Evolutionary conservation across 441 rosid species (phyloP), one percentile per base, ranked within the genome.

Genomic region (Croton laevigatus): DNA sequence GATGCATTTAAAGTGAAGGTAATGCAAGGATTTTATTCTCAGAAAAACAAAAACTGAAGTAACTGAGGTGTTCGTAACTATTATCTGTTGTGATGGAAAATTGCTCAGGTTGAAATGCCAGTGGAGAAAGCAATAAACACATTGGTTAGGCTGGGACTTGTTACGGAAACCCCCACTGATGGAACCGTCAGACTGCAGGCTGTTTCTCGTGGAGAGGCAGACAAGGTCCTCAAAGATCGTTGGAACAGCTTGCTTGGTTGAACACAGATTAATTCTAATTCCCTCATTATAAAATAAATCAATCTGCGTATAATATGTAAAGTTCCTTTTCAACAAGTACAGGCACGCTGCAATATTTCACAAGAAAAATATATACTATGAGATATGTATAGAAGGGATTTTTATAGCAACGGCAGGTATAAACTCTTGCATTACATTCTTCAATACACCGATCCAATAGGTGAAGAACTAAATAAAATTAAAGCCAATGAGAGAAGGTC

Each of bases 21-120:
- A 75, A 71, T 53, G 0, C 2, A 12, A 22, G 59, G 61, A 57
- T 14, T 27, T 27, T 27, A 5, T 37, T 57, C 60, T 27, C 16
- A 23, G 3, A 23, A 23, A 27, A 9, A 54, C 1, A 19, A 53
- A 49, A 52, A 52, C 8, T 52, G 20, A 1, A 52, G 22, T 17
- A 7, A n/a, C 19, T 37, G 66, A 27, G 34, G 12, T 34, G 13
- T 45, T 51, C 23, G 51, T 63, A 22, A 19, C 72, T 16, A 32
- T 65, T 63, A 38, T 23, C 59, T 12, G 62, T 27, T 12, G 59
- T 59, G 14, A 52, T 68, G 71, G 66, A 63, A 37, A 61, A 63
- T 48, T 76, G 79, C 85, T 27, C 32, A 93, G 97, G 97, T 91
- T 20, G 94, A 94, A 75, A 88, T 94, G 96, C 96, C 96, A 46